A percentile compares a stretch with the other conserved stretches of the same genome.
These are phyloP conservation scores for Sapria himalayana DNA, from an alignment of 345 rosid genomes.

Conservation along the genomic window DNA sequence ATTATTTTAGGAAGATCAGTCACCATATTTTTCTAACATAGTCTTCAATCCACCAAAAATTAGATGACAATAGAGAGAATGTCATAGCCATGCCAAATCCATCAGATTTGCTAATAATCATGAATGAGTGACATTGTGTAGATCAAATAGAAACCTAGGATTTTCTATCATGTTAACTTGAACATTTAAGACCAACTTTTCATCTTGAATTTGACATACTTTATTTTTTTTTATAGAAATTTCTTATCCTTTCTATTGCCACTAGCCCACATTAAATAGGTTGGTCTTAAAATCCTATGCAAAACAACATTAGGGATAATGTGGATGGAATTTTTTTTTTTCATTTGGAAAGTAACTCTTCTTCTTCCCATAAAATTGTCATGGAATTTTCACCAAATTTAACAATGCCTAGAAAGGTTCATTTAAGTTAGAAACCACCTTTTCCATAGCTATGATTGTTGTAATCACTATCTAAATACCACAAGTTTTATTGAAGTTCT, in stretches of 20 bases:
- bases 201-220: neutral
- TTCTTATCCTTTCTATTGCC: neutral
- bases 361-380: neutral
- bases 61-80: neutral
- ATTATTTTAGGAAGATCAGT: no score
- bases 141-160: neutral
- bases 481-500: neutral
- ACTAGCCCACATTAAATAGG: neutral
- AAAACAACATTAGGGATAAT: neutral
- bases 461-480: neutral
- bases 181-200: conserved; percentile 1
- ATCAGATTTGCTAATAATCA: neutral
- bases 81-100: neutral
- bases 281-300: neutral
- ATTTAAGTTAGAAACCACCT: neutral
- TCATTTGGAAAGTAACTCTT: neutral
- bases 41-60: conserved; percentile 1
- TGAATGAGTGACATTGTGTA: neutral
- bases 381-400: neutral
- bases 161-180: conserved; percentile 4
- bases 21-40: neutral
- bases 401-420: neutral
- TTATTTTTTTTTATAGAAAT: neutral
- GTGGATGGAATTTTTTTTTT: neutral
- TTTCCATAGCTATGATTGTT: neutral